Percentiles rank a stretch among this genome's conserved stretches.
Evolutionary conservation across 2,329 filamentous ascomycete species (phyloP).

Genomic region (Aspergillus phoenicis): DNA sequence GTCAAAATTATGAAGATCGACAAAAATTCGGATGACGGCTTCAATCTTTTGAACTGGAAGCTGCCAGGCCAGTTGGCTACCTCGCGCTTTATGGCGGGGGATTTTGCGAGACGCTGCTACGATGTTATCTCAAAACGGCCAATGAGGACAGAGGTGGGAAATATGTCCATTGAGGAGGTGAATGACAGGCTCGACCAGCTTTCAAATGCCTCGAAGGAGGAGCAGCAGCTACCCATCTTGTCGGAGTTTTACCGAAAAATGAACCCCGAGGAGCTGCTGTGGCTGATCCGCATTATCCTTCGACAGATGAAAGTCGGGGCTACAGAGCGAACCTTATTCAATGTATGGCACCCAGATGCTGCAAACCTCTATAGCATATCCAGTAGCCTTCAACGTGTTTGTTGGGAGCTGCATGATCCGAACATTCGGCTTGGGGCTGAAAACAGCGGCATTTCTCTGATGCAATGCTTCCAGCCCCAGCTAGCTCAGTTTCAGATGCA

Average conservation of each 20-base stretch:
- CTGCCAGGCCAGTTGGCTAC: conserved; percentile 70
- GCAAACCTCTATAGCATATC: conserved; percentile 84
- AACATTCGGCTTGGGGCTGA: conserved; percentile 72
- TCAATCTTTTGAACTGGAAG: conserved; percentile 88
- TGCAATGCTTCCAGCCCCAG: conserved; percentile 97
- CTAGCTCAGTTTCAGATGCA: conserved; percentile 89
- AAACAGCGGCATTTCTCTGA: conserved; percentile 73
- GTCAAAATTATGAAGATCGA: conserved; percentile 92
- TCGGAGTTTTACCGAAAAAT: conserved; percentile 83
- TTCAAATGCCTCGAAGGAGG: conserved; percentile 73
- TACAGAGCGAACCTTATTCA: conserved; percentile 84
- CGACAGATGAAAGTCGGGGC: conserved; percentile 76
- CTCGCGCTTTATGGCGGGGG: conserved; percentile 69
- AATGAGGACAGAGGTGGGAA: conserved; percentile 70
- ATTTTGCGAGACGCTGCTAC: conserved; percentile 87
- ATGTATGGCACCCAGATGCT: conserved; percentile 78
- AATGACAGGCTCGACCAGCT: conserved; percentile 82
- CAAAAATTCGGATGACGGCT: conserved; percentile 84
- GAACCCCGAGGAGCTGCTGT: conserved; percentile 91
- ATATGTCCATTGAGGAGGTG: conserved; percentile 85
- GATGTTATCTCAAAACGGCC: conserved; percentile 84
- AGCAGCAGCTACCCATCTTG: conserved; percentile 80
- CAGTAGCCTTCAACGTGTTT: conserved; percentile 84
- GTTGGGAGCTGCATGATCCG: conserved; percentile 86
- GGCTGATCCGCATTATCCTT: conserved; percentile 91